Conservation (phyloP, 352 stramenopile genomes). For the Phytophthora constricta region DNA sequence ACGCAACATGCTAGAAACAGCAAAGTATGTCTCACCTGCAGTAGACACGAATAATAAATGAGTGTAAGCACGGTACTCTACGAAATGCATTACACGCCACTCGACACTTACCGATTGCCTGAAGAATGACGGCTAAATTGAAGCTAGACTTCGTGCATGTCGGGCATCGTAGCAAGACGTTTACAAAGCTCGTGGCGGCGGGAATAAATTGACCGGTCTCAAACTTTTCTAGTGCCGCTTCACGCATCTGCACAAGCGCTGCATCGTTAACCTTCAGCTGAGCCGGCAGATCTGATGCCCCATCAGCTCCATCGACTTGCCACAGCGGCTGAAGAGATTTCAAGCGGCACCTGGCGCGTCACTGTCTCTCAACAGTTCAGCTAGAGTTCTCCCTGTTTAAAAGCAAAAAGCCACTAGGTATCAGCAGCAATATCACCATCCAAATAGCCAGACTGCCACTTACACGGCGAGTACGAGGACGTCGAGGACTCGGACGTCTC, state of each 20-base stretch:
- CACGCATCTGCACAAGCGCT: conserved; percentile 50
- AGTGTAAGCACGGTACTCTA: not conserved
- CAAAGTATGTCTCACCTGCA: conserved; percentile 72
- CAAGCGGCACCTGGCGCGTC: conserved; percentile 6
- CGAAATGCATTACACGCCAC: too few relatives aligned
- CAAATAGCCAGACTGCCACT: conserved; percentile 6
- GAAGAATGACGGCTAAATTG: conserved; percentile 79
- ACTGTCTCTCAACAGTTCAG: conserved; percentile 22
- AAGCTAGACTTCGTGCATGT: conserved; percentile 73
- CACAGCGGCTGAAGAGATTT: conserved; percentile 30
- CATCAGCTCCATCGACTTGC: conserved; percentile 11
- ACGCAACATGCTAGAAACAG: conserved; percentile 68
- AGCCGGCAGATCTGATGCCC: not conserved
- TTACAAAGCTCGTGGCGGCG: conserved; percentile 54
- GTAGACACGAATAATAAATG: not conserved
- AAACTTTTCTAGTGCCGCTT: conserved; percentile 50
- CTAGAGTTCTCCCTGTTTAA: conserved; percentile 27
- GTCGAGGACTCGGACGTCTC: not conserved
- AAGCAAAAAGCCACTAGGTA: not conserved
- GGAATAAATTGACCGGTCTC: conserved; percentile 60
- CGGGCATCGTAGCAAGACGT: conserved; percentile 54
- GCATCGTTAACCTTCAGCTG: conserved; percentile 17
- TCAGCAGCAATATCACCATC: not conserved
- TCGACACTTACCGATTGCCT: conserved; percentile 55
- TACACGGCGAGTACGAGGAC: conserved; percentile 18